phyloP scores from a whole-genome alignment of 371 early-diverging fungal species.

The Mortierella sp. region DNA sequence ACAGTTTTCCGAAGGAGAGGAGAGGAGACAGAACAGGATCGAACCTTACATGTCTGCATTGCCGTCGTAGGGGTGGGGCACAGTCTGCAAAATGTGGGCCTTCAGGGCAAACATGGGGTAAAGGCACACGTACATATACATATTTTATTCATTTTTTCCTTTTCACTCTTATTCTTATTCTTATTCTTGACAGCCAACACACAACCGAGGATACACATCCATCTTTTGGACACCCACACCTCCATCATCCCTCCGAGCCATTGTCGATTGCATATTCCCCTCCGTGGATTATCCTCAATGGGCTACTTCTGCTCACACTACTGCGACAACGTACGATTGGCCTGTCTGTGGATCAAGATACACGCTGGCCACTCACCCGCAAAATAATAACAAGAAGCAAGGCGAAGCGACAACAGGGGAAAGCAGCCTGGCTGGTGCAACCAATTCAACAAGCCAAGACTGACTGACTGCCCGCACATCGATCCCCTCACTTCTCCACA shows the following conservation, averaged over 20 bases:
- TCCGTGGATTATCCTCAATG: neutral
- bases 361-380: neutral
- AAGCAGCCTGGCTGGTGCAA: neutral
- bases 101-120: constrained; percentile 6
- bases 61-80: neutral
- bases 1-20: constrained; percentile 4
- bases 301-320: neutral
- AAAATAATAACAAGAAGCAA: neutral
- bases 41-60: neutral
- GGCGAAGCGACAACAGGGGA: neutral
- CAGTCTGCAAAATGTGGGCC: neutral
- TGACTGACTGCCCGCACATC: neutral
- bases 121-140: neutral
- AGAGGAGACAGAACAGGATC: neutral
- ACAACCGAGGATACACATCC: neutral
- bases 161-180: neutral
- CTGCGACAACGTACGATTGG: neutral
- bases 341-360: neutral
- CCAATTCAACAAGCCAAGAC: neutral
- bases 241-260: neutral
- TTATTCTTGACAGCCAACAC: neutral
- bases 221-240: neutral
- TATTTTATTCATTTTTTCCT: neutral
- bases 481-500: neutral
- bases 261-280: neutral